phyloP scores from a whole-genome alignment of 2,329 filamentous ascomycete species.

The Cladophialophora chaetospira region DNA sequence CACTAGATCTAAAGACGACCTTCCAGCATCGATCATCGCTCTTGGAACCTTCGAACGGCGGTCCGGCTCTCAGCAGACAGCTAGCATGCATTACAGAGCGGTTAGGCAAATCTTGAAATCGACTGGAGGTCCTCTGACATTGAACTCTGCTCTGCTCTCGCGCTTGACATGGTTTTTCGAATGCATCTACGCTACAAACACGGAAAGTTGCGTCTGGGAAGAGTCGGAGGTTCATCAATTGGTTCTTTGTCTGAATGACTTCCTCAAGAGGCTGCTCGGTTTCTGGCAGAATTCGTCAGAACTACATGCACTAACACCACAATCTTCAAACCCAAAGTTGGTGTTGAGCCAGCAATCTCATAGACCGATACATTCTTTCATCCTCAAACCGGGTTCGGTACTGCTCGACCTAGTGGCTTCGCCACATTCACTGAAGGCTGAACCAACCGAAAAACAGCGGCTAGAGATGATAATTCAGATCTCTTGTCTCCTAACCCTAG shows the following conservation, averaged over 20 bases:
- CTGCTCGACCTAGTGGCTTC: conserved; percentile 17
- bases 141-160: conserved; percentile 23
- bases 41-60: conserved; percentile 27
- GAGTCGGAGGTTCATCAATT: conserved; percentile 19
- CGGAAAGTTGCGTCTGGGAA: conserved; percentile 29
- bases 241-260: conserved; percentile 17
- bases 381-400: conserved; percentile 18
- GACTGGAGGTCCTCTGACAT: conserved; percentile 23
- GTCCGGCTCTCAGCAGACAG: conserved; percentile 18
- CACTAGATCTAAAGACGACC: conserved; percentile 23
- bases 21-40: conserved; percentile 28
- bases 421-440: conserved; percentile 7
- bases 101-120: conserved; percentile 25
- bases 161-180: conserved; percentile 29
- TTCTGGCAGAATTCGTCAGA: conserved; percentile 22
- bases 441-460: conserved; percentile 20
- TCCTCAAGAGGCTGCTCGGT: conserved; percentile 19
- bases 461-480: conserved; percentile 27
- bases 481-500: conserved; percentile 23
- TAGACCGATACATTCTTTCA: conserved; percentile 18
- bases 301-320: conserved; percentile 13
- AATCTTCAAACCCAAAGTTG: not conserved
- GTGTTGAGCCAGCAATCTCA: not conserved
- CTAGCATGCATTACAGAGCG: conserved; percentile 24
- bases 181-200: conserved; percentile 29